phyloP scores from a whole-genome alignment of 768 basidiomycete genomes.

The Leccinum disarticulatum region DNA sequence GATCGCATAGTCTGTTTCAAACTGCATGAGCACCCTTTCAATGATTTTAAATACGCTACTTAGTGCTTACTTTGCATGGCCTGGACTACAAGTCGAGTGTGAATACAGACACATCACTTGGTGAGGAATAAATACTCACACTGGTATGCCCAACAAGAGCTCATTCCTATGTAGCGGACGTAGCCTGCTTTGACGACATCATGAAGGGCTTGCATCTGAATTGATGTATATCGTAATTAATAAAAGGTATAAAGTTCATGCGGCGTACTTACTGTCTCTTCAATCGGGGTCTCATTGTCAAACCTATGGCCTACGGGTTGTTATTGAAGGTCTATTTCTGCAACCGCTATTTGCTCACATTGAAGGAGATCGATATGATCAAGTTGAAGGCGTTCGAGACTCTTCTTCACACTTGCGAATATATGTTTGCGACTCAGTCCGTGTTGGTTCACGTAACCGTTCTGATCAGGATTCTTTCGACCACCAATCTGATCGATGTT shows the following conservation, averaged over 20 bases:
- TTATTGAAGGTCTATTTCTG: not conserved
- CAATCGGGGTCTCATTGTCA: slow-evolving; percentile 50
- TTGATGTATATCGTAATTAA: not conserved
- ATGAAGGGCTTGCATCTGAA: slow-evolving; percentile 48
- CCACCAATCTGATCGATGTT: slow-evolving; percentile 9
- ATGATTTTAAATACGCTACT: not conserved
- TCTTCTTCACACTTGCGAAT: slow-evolving; percentile 52
- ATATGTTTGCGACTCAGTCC: slow-evolving; percentile 56
- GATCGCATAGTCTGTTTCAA: slow-evolving; percentile 38
- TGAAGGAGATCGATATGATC: slow-evolving; percentile 63
- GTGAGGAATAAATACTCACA: slow-evolving; percentile 25
- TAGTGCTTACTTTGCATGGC: slow-evolving; percentile 38
- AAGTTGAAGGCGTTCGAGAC: slow-evolving; percentile 41
- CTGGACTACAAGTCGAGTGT: slow-evolving; percentile 30
- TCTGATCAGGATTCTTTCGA: slow-evolving; percentile 32
- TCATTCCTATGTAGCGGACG: slow-evolving; percentile 47
- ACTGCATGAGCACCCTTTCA: not conserved
- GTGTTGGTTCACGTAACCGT: slow-evolving; percentile 48
- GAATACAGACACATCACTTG: not conserved
- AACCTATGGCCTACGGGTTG: slow-evolving; percentile 43
- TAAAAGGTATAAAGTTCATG: not conserved
- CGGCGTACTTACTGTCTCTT: slow-evolving; percentile 35
- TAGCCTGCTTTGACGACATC: slow-evolving; percentile 51
- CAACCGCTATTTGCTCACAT: slow-evolving; percentile 29
- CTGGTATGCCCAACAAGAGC: slow-evolving; percentile 42